Evolutionary conservation across 163 green algal genomes (phyloP), one percentile per base, ranked within the genome.

Genomic region (Scenedesmus sp.): DNA sequence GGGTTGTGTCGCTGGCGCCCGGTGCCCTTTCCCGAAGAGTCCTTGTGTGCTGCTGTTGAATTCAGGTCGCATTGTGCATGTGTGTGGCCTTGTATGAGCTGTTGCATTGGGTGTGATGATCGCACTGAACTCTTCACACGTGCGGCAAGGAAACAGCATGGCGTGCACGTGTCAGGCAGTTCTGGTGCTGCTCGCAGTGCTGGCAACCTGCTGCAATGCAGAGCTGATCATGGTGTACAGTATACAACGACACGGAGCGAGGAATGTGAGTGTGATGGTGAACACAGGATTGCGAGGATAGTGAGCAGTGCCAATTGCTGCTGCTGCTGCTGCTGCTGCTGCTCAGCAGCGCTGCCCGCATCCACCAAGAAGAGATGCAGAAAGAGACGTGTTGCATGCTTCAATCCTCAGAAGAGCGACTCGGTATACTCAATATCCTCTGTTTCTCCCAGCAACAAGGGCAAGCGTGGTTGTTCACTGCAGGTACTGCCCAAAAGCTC

Each of bases 241-340:
- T 10, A 44, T 96, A 2, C 89, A 94, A 35, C 91, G 94, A 0
- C 94, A 96, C 43, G 94, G 93, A 18, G 94, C 94, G 0, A 68
- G 94, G 0, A 95, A 96, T 49, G 90, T 76, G 30, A 76, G 65
- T 76, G 65, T 18, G 65, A 22, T 7, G 30, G 30, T 18, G 30
- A 65, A 30, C 3, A 30, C 4, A 30, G 4, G 15, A 30, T 24
- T 2, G 49, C 49, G 15, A 12, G 15, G 10, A 56, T 56, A 13
- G 49, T 12, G 10, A 56, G 49, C 49, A 56, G 49, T 13, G 1
- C 0, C 53, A 65, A 3, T 6, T 30, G 53, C 26, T 40, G 65
- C 30, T 20, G 6, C 65, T 40, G 30, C 65, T 40, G 6, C 30
- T 22, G 65, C 65, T 20, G 65, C 65, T 20, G 65, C 0, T 40